Percentiles rank a stretch among this genome's conserved stretches.
These are phyloP conservation scores for Candida tallmaniae DNA, from an alignment of 805 yeast genomes.

Conservation along the genomic window DNA sequence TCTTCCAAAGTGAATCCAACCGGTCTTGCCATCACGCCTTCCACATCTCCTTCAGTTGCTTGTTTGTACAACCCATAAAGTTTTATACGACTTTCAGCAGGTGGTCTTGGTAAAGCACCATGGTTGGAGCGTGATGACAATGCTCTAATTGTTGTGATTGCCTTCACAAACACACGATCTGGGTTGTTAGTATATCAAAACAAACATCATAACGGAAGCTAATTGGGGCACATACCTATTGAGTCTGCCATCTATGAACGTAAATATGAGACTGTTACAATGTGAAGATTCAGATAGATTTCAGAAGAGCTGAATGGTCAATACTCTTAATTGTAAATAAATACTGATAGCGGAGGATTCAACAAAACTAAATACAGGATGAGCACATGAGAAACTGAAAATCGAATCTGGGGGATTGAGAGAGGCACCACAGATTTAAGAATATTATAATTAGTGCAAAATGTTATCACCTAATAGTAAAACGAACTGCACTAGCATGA, in stretches of 20 bases:
- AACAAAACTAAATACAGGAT: neutral
- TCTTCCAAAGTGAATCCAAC: conserved; percentile 56
- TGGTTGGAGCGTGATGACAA: conserved; percentile 60
- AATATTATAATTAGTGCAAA: no score
- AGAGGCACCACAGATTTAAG: no score
- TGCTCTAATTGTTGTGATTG: conserved; percentile 73
- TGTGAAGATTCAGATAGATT: no score
- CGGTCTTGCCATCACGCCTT: conserved; percentile 64
- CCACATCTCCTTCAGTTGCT: conserved; percentile 83
- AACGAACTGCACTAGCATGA: no score
- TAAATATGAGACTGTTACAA: no score
- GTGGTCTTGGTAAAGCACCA: conserved; percentile 70
- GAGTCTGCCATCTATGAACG: conserved; percentile 15
- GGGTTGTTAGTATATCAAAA: conserved; percentile 4
- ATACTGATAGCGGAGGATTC: no score
- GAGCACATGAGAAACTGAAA: no score
- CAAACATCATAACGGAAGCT: no score
- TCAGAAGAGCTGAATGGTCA: no score
- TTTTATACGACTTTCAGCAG: conserved; percentile 60
- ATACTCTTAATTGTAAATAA: no score
- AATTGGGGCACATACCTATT: conserved; percentile 16
- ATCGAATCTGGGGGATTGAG: no score
- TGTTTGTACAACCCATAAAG: conserved; percentile 84
- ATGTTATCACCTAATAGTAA: no score
- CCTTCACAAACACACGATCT: conserved; percentile 79